Conservation (phyloP, 441 rosid species). For the Macaranga tanarius region DNA sequence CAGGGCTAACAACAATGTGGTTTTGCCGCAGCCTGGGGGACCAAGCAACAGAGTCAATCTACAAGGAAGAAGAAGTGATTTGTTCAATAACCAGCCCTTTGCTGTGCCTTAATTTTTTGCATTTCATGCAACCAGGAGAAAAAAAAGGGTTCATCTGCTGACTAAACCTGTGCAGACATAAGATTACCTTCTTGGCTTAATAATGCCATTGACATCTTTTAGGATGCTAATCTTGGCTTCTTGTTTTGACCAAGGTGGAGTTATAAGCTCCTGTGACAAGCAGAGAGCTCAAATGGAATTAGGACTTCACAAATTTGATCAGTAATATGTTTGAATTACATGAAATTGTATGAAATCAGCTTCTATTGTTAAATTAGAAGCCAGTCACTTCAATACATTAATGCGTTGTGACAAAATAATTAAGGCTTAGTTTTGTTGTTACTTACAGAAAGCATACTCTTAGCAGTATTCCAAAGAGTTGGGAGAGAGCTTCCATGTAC, state of each 20-base stretch:
- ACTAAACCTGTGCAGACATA: neutral
- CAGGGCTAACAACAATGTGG: slow-evolving; percentile 53
- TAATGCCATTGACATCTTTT: slow-evolving; percentile 39
- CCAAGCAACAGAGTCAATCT: slow-evolving; percentile 70
- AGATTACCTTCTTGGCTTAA: slow-evolving; percentile 42
- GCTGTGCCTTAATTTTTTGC: neutral
- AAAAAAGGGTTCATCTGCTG: neutral
- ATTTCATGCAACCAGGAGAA: neutral
- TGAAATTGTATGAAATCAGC: too few relatives aligned
- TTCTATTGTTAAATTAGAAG: too few relatives aligned
- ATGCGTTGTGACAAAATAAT: too few relatives aligned
- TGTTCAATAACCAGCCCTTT: too few relatives aligned
- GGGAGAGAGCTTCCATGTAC: slow-evolving; percentile 48
- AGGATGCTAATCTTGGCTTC: slow-evolving; percentile 35
- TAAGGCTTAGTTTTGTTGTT: neutral
- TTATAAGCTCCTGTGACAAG: slow-evolving; percentile 29
- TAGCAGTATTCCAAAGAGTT: slow-evolving; percentile 40
- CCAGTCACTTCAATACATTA: too few relatives aligned
- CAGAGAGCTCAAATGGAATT: slow-evolving; percentile 8
- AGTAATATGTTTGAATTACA: too few relatives aligned
- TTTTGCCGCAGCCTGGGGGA: slow-evolving; percentile 78
- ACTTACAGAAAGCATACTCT: slow-evolving; percentile 32
- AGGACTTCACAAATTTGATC: neutral
- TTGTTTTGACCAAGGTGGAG: slow-evolving; percentile 26
- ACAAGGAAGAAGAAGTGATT: neutral